Conservation (phyloP, 257 asterid genomes). For the Scutellaria galericulata region DNA sequence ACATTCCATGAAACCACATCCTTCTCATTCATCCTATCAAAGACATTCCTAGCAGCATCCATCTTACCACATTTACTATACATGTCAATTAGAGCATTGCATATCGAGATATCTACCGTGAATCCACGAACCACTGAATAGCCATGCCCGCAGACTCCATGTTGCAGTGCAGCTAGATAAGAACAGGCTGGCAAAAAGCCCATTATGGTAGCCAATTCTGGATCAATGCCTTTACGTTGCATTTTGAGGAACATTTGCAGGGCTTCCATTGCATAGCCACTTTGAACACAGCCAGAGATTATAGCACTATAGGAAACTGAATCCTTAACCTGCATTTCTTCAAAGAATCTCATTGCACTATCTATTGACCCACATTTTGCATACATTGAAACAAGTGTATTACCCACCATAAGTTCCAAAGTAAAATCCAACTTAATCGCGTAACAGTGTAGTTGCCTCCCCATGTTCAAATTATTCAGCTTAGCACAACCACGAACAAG, state of each 20-base stretch:
- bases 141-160: slow-evolving; percentile 69
- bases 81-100: slow-evolving; percentile 84
- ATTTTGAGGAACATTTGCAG: slow-evolving; percentile 59
- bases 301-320: slow-evolving; percentile 82
- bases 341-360: slow-evolving; percentile 54
- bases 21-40: slow-evolving; percentile 57
- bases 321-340: slow-evolving; percentile 60
- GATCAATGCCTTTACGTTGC: slow-evolving; percentile 57
- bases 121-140: slow-evolving; percentile 72
- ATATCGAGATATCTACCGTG: slow-evolving; percentile 56
- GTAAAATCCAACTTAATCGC: slow-evolving; percentile 49
- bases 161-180: slow-evolving; percentile 69
- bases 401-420: slow-evolving; percentile 62
- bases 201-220: slow-evolving; percentile 75
- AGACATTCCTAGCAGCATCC: slow-evolving; percentile 58
- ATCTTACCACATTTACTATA: slow-evolving; percentile 81
- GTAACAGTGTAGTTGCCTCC: slow-evolving; percentile 63
- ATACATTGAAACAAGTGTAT: slow-evolving; percentile 79
- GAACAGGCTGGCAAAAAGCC: slow-evolving; percentile 85
- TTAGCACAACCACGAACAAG: slow-evolving; percentile 76
- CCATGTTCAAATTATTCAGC: slow-evolving; percentile 56
- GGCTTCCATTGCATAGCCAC: slow-evolving; percentile 76
- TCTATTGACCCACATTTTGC: slow-evolving; percentile 70
- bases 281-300: slow-evolving; percentile 80
- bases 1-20: slow-evolving; percentile 92